A percentile compares a stretch with the other conserved stretches of the same genome.
These are phyloP conservation scores for Elsinoe ampelina DNA, from an alignment of 2,329 filamentous ascomycete species.

Conservation along the genomic window DNA sequence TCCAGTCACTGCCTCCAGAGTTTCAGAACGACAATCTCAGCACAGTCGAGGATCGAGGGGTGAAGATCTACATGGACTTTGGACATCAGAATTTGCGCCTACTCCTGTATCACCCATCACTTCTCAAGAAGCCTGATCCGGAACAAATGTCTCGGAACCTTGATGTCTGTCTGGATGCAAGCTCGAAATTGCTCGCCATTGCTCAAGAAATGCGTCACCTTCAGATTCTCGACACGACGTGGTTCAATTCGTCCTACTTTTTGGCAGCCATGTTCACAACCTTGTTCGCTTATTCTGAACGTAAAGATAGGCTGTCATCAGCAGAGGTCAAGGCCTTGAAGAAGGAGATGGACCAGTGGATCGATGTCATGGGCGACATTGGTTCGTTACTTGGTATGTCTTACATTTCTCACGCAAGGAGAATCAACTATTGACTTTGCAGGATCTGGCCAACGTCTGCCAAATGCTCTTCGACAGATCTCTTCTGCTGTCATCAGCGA, in stretches of 20 bases:
- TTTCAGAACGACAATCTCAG: slow-evolving; percentile 42
- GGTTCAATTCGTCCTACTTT: slow-evolving; percentile 65
- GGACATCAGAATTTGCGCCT: slow-evolving; percentile 42
- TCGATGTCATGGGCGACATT: slow-evolving; percentile 58
- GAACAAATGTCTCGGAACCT: slow-evolving; percentile 50
- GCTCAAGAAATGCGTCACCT: slow-evolving; percentile 51
- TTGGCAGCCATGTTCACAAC: slow-evolving; percentile 64
- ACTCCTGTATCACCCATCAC: slow-evolving; percentile 44
- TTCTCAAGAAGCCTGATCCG: slow-evolving; percentile 43
- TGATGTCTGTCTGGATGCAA: slow-evolving; percentile 54
- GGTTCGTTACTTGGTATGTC: slow-evolving; percentile 56
- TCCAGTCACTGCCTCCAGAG: slow-evolving; percentile 53
- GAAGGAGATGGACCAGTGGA: slow-evolving; percentile 60
- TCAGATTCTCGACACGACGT: slow-evolving; percentile 66
- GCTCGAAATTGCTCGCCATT: slow-evolving; percentile 53
- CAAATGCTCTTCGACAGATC: slow-evolving; percentile 40
- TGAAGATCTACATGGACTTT: slow-evolving; percentile 41
- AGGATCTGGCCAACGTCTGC: slow-evolving; percentile 42
- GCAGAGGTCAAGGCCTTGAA: slow-evolving; percentile 52
- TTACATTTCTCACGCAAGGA: background rate
- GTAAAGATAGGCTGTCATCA: slow-evolving; percentile 50
- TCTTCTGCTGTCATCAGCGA: slow-evolving; percentile 40
- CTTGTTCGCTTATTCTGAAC: slow-evolving; percentile 60
- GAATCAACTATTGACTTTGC: background rate
- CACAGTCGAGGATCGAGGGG: slow-evolving; percentile 39